Evolutionary conservation across 1,139 yeast genomes (phyloP), one percentile per base, ranked within the genome.

Genomic region (Geotrichum siamense): DNA sequence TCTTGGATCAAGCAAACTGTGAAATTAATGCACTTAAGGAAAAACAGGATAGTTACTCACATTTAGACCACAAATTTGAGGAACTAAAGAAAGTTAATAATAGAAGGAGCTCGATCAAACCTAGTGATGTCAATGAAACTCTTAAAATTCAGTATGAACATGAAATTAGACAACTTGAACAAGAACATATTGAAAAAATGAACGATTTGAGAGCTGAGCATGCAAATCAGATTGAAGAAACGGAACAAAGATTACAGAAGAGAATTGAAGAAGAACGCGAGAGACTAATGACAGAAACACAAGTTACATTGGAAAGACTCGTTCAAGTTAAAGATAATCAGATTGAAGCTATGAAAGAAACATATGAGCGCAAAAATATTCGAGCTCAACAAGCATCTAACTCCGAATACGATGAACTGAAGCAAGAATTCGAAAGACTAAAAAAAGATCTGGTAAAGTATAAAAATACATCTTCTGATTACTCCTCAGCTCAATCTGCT

Each of bases 321-420:
- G 37, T 38, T 6, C 33, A 43, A 27, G 32, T 43, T 19, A 43
- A 43, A 20, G 45, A 43, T 20, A 12, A 43, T n/a, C 41, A 43
- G 26, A 27, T 43, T 10, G 45, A 43, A 23, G 35, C 38, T 13
- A 30, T 41, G 30, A 41, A 41, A 20, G 38, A 31, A 21, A 31
- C 40, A 6, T 27, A 23, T 12, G 45, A 43, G 26, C 30, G 45
- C 8, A 28, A 32, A 17, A 23, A 36, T 10, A 30, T 35, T 19
- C 33, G 42, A 12, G 39, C 45, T n/a, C 38, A 43, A 20, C 34
- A 38, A 27, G 42, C 38, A 12, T 32, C 41, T 17, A 22, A 19
- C 9, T 37, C 33, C 8, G 45, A 43, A 17, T 39, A 43, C n/a
- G 45, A 43, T 28, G 26, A 34, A 13, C 35, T 43, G 6, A 43